phyloP scores from a whole-genome alignment of 352 stramenopile genomes.

The Phytophthora uliginosa region DNA sequence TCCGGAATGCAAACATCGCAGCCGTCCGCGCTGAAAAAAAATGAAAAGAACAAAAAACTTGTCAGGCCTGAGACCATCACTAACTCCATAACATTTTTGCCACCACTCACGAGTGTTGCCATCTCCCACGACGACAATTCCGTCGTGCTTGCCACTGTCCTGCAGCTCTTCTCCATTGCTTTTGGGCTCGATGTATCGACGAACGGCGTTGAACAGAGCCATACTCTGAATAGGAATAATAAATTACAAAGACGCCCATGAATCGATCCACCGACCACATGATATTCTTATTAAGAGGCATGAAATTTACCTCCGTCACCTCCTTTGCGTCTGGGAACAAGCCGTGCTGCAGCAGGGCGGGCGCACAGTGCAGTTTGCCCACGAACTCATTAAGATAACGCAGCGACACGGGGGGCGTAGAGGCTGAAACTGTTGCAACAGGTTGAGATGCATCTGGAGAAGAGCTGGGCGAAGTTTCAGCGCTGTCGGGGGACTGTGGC shows the following conservation, averaged over 20 bases:
- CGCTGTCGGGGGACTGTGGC: background rate
- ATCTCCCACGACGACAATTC: constrained; percentile 83
- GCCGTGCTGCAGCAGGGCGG: constrained; percentile 71
- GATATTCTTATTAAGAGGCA: constrained; percentile 1
- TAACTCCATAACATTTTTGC: too few species aligned
- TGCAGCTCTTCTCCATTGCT: background rate
- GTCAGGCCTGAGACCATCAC: background rate
- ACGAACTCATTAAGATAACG: constrained; percentile 91
- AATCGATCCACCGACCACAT: background rate
- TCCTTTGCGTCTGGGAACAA: constrained; percentile 89
- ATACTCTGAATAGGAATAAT: constrained; percentile 63
- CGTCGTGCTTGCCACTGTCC: constrained; percentile 50
- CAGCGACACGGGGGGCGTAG: constrained; percentile 55
- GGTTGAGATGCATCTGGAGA: background rate
- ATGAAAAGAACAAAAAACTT: background rate
- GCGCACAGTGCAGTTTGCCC: constrained; percentile 78
- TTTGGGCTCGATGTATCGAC: constrained; percentile 64
- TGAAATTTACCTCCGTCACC: constrained; percentile 70
- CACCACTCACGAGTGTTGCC: constrained; percentile 74
- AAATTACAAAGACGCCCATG: background rate
- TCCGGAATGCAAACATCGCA: constrained; percentile 79
- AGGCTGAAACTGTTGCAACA: constrained; percentile 9
- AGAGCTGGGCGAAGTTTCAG: constrained; percentile 22
- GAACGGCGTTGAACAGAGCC: constrained; percentile 86
- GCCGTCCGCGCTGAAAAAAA: constrained; percentile 67